phyloP scores from a whole-genome alignment of 306 rosid genomes.

The Vicia faba region DNA sequence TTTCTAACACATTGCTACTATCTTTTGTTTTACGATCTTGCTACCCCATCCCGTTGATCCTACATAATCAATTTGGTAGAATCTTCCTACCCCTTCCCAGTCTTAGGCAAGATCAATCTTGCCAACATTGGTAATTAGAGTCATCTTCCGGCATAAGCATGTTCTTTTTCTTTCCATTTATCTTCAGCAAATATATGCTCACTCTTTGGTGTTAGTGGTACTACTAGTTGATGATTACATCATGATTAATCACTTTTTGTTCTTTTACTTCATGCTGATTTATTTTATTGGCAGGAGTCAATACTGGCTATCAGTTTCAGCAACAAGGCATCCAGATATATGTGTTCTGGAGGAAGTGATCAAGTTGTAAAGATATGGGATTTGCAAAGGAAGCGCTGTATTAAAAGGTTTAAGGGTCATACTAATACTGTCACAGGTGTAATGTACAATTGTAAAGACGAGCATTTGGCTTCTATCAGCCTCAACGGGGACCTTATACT shows the following conservation, averaged over 20 bases:
- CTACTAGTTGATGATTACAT: slow-evolving; percentile 24
- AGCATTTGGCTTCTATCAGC: slow-evolving; percentile 96
- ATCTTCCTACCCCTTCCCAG: not conserved
- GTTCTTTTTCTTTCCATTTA: slow-evolving; percentile 6
- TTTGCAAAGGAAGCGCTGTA: slow-evolving; percentile 92
- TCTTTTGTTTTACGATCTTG: not conserved
- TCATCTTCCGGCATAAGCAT: slow-evolving; percentile 11
- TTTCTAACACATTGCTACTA: too few relatives aligned
- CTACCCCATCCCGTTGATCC: not conserved
- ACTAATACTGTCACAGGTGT: slow-evolving; percentile 85
- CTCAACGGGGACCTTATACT: slow-evolving; percentile 90
- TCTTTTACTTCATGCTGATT: slow-evolving; percentile 1
- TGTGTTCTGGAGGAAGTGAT: slow-evolving; percentile 94
- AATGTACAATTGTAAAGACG: slow-evolving; percentile 93
- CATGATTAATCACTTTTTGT: slow-evolving; percentile 12
- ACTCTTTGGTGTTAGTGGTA: slow-evolving; percentile 17
- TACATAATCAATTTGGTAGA: not conserved
- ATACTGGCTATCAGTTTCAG: slow-evolving; percentile 84
- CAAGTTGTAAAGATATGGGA: slow-evolving; percentile 99
- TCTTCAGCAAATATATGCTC: slow-evolving; percentile 25
- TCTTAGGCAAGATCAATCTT: not conserved
- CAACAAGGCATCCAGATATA: slow-evolving; percentile 91
- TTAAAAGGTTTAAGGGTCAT: slow-evolving; percentile 92
- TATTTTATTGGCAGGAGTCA: slow-evolving; percentile 61
- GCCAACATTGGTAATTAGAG: slow-evolving; percentile 6